Evolutionary conservation across 768 basidiomycete genomes (phyloP).

Genomic region (Melanogaster broomeanus): DNA sequence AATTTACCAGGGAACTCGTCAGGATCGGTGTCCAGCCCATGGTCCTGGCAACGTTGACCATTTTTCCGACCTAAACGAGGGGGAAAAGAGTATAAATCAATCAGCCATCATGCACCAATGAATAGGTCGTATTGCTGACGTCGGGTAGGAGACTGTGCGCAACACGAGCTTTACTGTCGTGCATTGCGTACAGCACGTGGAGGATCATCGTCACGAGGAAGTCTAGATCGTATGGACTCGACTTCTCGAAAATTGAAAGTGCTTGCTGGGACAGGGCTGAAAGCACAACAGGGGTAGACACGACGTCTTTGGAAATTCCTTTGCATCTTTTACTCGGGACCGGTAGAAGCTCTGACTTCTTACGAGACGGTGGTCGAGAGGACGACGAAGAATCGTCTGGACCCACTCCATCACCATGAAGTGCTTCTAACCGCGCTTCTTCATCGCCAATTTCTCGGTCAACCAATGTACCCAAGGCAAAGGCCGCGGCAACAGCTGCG

Average conservation of each 20-base stretch:
- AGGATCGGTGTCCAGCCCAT: slow-evolving; percentile 63
- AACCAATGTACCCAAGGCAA: slow-evolving; percentile 58
- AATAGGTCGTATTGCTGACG: slow-evolving; percentile 18
- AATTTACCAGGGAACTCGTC: slow-evolving; percentile 51
- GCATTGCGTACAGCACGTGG: slow-evolving; percentile 53
- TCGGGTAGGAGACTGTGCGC: slow-evolving; percentile 33
- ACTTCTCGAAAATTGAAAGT: slow-evolving; percentile 44
- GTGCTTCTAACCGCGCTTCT: slow-evolving; percentile 25
- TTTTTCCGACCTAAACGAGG: slow-evolving; percentile 57
- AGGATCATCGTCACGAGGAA: slow-evolving; percentile 59
- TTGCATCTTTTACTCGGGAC: slow-evolving; percentile 25
- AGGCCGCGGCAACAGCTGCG: slow-evolving; percentile 54
- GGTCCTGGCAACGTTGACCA: slow-evolving; percentile 63
- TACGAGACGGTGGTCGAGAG: slow-evolving; percentile 18
- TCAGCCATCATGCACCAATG: slow-evolving; percentile 24
- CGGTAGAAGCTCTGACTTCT: slow-evolving; percentile 20
- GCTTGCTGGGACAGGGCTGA: slow-evolving; percentile 52
- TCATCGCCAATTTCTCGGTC: slow-evolving; percentile 31
- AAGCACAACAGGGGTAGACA: slow-evolving; percentile 39
- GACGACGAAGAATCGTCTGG: slow-evolving; percentile 23
- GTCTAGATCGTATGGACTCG: slow-evolving; percentile 51
- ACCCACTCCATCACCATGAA: slow-evolving; percentile 16
- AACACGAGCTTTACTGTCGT: slow-evolving; percentile 49
- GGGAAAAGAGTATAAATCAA: slow-evolving; percentile 7
- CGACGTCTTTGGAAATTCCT: slow-evolving; percentile 28